phyloP scores from a whole-genome alignment of 2,329 filamentous ascomycete species.

The Calonectria henricotiae region DNA sequence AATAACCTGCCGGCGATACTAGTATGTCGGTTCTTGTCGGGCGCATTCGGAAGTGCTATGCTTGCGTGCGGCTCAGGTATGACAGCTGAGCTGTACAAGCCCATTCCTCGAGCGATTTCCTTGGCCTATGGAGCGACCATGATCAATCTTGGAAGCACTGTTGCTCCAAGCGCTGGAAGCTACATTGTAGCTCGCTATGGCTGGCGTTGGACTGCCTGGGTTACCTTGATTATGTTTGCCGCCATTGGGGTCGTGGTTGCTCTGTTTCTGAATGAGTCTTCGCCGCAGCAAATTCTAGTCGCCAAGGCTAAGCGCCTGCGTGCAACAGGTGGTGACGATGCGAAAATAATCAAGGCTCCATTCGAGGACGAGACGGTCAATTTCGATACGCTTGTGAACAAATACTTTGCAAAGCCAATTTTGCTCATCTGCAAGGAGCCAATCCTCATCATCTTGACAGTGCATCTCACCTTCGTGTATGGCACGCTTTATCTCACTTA shows the following conservation, averaged over 20 bases:
- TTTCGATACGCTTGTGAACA: conserved; percentile 2
- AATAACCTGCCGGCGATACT: conserved; percentile 11
- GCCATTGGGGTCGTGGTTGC: conserved; percentile 3
- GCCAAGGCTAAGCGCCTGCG: conserved; percentile 19
- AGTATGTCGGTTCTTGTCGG: conserved; percentile 14
- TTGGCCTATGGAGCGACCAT: conserved; percentile 24
- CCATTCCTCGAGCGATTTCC: conserved; percentile 12
- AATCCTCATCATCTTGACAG: conserved; percentile 19
- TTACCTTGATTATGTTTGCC: conserved; percentile 19
- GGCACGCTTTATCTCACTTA: conserved; percentile 29
- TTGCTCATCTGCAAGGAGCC: conserved; percentile 30
- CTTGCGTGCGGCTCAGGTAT: conserved; percentile 30
- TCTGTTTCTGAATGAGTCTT: conserved; percentile 16
- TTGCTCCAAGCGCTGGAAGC: conserved; percentile 16
- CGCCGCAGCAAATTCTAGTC: conserved; percentile 19
- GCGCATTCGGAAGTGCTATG: conserved; percentile 26
- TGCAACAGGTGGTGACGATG: not conserved
- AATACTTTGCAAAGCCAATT: conserved; percentile 28
- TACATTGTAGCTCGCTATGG: conserved; percentile 23
- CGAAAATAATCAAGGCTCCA: not conserved
- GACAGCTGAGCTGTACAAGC: conserved; percentile 25
- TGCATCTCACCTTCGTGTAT: conserved; percentile 29
- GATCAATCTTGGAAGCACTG: conserved; percentile 29
- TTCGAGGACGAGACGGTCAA: conserved; percentile 15
- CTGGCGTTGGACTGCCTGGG: conserved; percentile 28